phyloP scores from a whole-genome alignment of 805 yeast genomes.

The Saturnispora quitensis region DNA sequence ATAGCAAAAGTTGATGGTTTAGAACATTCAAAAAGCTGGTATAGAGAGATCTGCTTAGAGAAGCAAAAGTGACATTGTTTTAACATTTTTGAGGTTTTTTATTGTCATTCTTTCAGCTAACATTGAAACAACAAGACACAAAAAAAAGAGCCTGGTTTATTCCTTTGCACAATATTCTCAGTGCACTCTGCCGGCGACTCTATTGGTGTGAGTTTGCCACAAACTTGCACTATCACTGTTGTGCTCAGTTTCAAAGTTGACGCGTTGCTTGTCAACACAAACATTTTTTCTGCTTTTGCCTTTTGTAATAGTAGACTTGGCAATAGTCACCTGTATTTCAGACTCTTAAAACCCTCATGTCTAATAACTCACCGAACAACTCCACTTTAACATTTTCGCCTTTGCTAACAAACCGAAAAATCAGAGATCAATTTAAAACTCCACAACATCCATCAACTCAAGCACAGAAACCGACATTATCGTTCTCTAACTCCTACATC shows the following conservation, averaged over 20 bases:
- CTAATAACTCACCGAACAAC: conserved; percentile 43
- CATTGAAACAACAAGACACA: too few species aligned
- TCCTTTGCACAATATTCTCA: too few species aligned
- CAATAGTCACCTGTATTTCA: background rate
- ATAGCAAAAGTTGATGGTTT: too few species aligned
- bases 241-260: background rate
- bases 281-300: background rate
- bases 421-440: conserved; percentile 28
- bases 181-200: background rate
- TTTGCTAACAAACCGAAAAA: conserved; percentile 32
- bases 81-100: too few species aligned
- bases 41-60: too few species aligned
- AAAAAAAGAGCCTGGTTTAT: too few species aligned
- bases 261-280: background rate
- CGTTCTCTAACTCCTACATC: conserved; percentile 10
- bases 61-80: too few species aligned
- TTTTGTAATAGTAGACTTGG: background rate
- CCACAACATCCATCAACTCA: conserved; percentile 23
- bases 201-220: background rate
- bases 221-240: background rate
- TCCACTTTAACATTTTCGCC: conserved; percentile 73
- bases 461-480: conserved; percentile 6
- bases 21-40: too few species aligned
- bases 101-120: too few species aligned
- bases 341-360: conserved; percentile 9